Conservation (phyloP, 2,329 filamentous ascomycete genomes). For the Ramularia collo-cygni region DNA sequence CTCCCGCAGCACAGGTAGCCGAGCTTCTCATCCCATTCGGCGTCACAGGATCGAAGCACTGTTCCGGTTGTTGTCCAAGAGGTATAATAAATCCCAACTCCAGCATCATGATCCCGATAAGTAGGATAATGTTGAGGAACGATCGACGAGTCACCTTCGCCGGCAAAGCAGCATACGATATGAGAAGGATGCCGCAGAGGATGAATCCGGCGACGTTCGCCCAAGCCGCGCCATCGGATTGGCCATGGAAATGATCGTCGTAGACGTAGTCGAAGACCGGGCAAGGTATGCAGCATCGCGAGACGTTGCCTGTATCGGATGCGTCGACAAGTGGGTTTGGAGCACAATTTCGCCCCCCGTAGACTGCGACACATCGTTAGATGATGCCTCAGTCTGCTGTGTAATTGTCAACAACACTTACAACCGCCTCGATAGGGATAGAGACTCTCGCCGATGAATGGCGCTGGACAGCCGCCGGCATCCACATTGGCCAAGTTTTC, state of each 20-base stretch:
- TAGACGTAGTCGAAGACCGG: constrained; percentile 70
- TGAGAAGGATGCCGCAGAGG: constrained; percentile 64
- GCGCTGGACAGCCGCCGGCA: constrained; percentile 21
- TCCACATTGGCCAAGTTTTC: constrained; percentile 16
- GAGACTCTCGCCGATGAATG: constrained; percentile 22
- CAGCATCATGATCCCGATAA: constrained; percentile 64
- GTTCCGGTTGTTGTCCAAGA: constrained; percentile 61
- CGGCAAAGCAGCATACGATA: constrained; percentile 70
- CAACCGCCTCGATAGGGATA: constrained; percentile 22
- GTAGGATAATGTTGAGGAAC: constrained; percentile 76
- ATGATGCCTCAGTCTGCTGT: neutral
- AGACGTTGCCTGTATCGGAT: constrained; percentile 13
- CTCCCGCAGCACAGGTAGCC: constrained; percentile 71
- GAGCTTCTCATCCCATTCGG: constrained; percentile 73
- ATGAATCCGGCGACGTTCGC: constrained; percentile 64
- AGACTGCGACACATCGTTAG: constrained; percentile 6
- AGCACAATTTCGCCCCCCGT: constrained; percentile 22
- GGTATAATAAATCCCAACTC: constrained; percentile 80
- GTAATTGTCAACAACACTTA: constrained; percentile 8
- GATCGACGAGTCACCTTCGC: constrained; percentile 75
- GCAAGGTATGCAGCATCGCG: constrained; percentile 72
- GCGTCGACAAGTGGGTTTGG: constrained; percentile 20
- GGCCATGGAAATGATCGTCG: constrained; percentile 47
- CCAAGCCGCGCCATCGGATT: constrained; percentile 66
- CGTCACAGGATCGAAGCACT: constrained; percentile 79